Evolutionary conservation across 208 protist species (phyloP).

Genomic region (Wallacemonas collosoma): DNA sequence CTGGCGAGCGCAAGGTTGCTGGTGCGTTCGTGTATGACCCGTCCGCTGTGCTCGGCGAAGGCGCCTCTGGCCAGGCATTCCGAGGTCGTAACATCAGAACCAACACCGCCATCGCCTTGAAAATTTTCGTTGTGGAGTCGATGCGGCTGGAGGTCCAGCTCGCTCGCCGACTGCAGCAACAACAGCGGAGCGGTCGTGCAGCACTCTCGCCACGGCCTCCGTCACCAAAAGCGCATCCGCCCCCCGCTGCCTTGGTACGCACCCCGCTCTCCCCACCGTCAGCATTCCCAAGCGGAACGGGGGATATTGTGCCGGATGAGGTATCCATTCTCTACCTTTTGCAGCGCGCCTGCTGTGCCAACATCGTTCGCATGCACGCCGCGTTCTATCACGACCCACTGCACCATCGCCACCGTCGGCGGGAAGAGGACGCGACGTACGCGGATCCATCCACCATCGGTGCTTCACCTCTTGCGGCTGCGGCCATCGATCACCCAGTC

Average conservation of each 20-base stretch:
- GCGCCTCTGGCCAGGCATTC: constrained; percentile 63
- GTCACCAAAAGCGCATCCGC: neutral
- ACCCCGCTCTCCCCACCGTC: neutral
- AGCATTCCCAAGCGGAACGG: constrained; percentile 3
- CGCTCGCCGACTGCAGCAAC: neutral
- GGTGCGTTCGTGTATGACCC: constrained; percentile 33
- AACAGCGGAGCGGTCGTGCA: neutral
- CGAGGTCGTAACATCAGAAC: constrained; percentile 26
- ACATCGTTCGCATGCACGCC: constrained; percentile 39
- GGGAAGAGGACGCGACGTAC: too few relatives aligned
- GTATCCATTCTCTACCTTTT: constrained; percentile 33
- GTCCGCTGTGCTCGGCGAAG: constrained; percentile 44
- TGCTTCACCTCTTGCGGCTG: too few relatives aligned
- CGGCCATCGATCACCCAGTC: too few relatives aligned
- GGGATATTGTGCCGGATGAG: constrained; percentile 19
- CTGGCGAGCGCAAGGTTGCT: neutral
- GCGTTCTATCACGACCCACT: constrained; percentile 16
- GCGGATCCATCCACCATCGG: too few relatives aligned
- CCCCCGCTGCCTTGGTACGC: neutral
- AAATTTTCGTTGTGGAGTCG: constrained; percentile 40
- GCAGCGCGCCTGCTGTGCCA: constrained; percentile 35
- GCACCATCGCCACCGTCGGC: neutral
- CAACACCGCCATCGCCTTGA: constrained; percentile 46
- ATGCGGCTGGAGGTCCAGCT: neutral
- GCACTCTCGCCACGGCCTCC: constrained; percentile 3